phyloP scores from a whole-genome alignment of 352 stramenopile genomes.

The Globisporangium emineosum region DNA sequence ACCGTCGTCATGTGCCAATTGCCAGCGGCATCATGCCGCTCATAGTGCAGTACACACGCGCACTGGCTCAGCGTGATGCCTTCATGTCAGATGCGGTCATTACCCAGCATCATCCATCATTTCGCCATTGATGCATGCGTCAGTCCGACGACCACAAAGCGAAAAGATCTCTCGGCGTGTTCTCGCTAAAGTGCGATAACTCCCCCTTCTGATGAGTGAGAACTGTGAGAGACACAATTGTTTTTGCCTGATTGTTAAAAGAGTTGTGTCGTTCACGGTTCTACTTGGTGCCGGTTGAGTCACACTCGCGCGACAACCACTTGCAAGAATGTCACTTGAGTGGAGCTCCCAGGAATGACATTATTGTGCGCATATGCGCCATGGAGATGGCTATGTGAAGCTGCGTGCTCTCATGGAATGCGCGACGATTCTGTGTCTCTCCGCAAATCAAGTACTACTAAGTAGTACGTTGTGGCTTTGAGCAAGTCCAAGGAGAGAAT shows the following conservation, averaged over 20 bases:
- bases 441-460: too few relatives aligned
- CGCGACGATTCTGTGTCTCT: too few relatives aligned
- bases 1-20: not conserved
- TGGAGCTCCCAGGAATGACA: too few relatives aligned
- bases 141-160: not conserved
- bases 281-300: too few relatives aligned
- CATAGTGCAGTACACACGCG: too few relatives aligned
- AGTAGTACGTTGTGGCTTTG: too few relatives aligned
- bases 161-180: not conserved
- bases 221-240: not conserved
- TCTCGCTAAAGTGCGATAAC: not conserved
- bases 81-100: not conserved
- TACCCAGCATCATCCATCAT: conserved; percentile 12
- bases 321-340: not conserved
- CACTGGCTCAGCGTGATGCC: not conserved
- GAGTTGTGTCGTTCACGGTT: not conserved
- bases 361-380: too few relatives aligned
- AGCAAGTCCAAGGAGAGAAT: too few relatives aligned
- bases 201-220: not conserved
- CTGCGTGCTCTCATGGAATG: too few relatives aligned
- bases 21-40: too few relatives aligned
- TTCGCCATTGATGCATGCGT: not conserved
- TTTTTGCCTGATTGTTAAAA: not conserved
- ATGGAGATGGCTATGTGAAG: too few relatives aligned
- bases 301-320: not conserved